A percentile compares a stretch with the other conserved stretches of the same genome.
Conservation (phyloP, 2,329 filamentous ascomycete species). For the Setomelanomma holmii region DNA sequence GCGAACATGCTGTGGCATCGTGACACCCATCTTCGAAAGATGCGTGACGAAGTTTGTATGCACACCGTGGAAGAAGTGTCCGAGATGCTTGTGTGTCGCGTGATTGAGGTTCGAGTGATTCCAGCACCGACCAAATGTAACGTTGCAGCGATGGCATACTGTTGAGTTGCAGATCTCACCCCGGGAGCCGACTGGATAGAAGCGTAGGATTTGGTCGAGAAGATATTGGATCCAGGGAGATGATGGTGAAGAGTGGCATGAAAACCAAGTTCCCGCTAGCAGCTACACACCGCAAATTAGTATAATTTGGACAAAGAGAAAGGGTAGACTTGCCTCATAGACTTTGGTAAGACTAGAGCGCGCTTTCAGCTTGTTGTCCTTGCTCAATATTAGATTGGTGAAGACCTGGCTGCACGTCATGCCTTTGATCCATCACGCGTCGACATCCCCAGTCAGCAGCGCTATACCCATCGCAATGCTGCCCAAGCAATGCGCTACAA, state of each 20-base stretch:
- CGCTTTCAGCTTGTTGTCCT: conserved; percentile 64
- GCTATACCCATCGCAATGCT: conserved; percentile 65
- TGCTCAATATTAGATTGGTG: conserved; percentile 67
- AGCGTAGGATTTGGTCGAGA: conserved; percentile 59
- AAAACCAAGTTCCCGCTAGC: conserved; percentile 18
- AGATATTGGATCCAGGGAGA: conserved; percentile 17
- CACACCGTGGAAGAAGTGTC: conserved; percentile 66
- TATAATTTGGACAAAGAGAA: too few relatives aligned
- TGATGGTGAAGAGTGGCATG: conserved; percentile 7
- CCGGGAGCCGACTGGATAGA: conserved; percentile 60
- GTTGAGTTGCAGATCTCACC: conserved; percentile 68
- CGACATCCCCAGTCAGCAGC: conserved; percentile 68
- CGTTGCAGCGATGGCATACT: conserved; percentile 65
- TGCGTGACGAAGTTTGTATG: conserved; percentile 65
- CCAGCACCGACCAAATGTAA: conserved; percentile 69
- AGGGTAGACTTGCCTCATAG: conserved; percentile 9
- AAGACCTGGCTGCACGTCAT: conserved; percentile 68
- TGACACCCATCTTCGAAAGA: conserved; percentile 63
- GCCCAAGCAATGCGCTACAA: conserved; percentile 69
- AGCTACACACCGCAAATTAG: too few relatives aligned
- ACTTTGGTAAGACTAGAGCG: conserved; percentile 6
- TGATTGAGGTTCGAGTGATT: conserved; percentile 70
- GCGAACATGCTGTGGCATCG: conserved; percentile 9
- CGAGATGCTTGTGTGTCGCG: conserved; percentile 59
- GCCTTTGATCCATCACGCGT: conserved; percentile 63